These are phyloP conservation scores for Colletotrichum sp. DNA, from an alignment of 2,329 filamentous ascomycete species.

Conservation along the genomic window DNA sequence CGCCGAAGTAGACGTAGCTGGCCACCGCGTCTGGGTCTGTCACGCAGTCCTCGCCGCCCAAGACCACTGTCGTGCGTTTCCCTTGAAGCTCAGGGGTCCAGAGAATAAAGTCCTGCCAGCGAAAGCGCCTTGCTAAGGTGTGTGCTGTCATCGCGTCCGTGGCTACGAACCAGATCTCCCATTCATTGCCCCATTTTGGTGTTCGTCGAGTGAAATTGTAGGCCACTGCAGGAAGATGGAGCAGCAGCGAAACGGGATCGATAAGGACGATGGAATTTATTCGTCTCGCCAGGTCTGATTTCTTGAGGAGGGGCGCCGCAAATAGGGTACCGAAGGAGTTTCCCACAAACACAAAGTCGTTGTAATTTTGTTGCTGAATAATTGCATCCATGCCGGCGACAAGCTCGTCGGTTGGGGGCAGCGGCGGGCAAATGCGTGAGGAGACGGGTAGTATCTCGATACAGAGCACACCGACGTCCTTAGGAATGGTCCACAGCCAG, in stretches of 20 bases:
- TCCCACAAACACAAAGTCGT: slow-evolving; percentile 64
- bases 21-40: slow-evolving; percentile 26
- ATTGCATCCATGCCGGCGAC: slow-evolving; percentile 41
- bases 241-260: slow-evolving; percentile 71
- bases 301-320: slow-evolving; percentile 48
- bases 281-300: slow-evolving; percentile 41
- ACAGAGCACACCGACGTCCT: slow-evolving; percentile 65
- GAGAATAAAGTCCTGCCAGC: slow-evolving; percentile 73
- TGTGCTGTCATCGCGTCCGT: slow-evolving; percentile 71
- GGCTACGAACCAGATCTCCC: slow-evolving; percentile 74
- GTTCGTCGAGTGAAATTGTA: slow-evolving; percentile 70
- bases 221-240: slow-evolving; percentile 73
- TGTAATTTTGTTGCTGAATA: slow-evolving; percentile 61
- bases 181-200: slow-evolving; percentile 66
- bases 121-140: slow-evolving; percentile 69
- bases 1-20: slow-evolving; percentile 28
- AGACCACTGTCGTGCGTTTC: slow-evolving; percentile 26
- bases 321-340: slow-evolving; percentile 72
- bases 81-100: slow-evolving; percentile 69
- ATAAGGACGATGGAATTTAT: slow-evolving; percentile 54
- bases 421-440: slow-evolving; percentile 61
- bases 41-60: slow-evolving; percentile 28
- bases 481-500: slow-evolving; percentile 56
- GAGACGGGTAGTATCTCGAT: slow-evolving; percentile 71
- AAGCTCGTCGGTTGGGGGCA: slow-evolving; percentile 21